Evolutionary conservation across 2,329 filamentous ascomycete genomes (phyloP).

Genomic region (Leptographium flavum): DNA sequence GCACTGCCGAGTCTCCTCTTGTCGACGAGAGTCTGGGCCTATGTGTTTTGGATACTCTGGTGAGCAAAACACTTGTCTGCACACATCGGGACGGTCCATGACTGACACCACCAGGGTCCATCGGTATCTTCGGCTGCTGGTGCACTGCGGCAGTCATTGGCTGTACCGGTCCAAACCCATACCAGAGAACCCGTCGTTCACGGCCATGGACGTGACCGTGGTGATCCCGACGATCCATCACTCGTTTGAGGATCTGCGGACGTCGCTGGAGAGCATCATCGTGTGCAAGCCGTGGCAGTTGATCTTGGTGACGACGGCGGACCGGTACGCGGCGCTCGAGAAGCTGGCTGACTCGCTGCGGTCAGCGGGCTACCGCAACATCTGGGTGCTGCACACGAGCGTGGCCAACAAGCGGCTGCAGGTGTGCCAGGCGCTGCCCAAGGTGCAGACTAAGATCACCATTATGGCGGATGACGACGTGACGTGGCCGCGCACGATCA

Average conservation of each 20-base stretch:
- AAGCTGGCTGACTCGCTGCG: constrained; percentile 48
- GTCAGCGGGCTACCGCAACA: constrained; percentile 31
- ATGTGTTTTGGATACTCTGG: constrained; percentile 28
- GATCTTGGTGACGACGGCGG: constrained; percentile 75
- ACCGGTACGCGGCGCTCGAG: constrained; percentile 57
- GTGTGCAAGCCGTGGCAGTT: constrained; percentile 56
- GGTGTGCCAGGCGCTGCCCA: constrained; percentile 79
- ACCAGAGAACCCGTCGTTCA: constrained; percentile 66
- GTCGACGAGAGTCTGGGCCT: constrained; percentile 33
- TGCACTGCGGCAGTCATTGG: constrained; percentile 80
- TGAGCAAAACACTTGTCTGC: constrained; percentile 17
- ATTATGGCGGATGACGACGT: constrained; percentile 95
- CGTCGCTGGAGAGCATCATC: constrained; percentile 66
- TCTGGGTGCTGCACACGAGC: constrained; percentile 60
- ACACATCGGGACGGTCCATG: not conserved
- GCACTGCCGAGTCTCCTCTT: constrained; percentile 16
- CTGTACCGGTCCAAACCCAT: constrained; percentile 73
- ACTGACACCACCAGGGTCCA: constrained; percentile 46
- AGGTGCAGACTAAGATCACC: constrained; percentile 71
- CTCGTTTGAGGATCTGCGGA: constrained; percentile 66
- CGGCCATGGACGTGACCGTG: constrained; percentile 75
- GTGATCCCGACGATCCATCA: constrained; percentile 89
- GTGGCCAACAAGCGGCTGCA: constrained; percentile 94
- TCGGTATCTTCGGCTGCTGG: constrained; percentile 72
- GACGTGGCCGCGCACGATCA: constrained; percentile 72